Base-by-base conservation (phyloP, 495 filamentous ascomycete species). In the Lophiostoma macrostomum region DNA sequence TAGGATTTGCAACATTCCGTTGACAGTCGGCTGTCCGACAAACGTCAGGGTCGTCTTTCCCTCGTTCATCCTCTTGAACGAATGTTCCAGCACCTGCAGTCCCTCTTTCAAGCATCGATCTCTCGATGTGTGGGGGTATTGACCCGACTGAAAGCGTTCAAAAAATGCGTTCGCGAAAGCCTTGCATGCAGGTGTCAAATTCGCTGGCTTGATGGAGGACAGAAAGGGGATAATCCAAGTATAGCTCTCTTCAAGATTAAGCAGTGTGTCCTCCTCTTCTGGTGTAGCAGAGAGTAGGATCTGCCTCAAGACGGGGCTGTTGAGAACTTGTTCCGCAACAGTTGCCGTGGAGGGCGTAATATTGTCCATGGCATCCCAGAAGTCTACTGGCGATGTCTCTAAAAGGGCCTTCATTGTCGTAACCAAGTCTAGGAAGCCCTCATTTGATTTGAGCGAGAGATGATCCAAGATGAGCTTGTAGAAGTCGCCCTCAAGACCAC, bases 351-450 rank as follows among this genome's bases (percentile, higher is more conserved):
- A 46, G 5, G 88, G 84, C 1, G 85, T 85, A 37, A 90, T 86
- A 13, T 84, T 76, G 25, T 86, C 85, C 73, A 89, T 86, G 1
- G 88, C 86, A 56, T 85, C 83, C 90, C 90, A 95, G 60, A 95
- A 94, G 49, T 86, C 84, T 35, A 76, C 77, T 0, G 87, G 78
- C 0, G 87, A 84, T 50, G 86, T 86, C 49, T 82, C 78, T 35
- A 96, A 70, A 12, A 95, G 74, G 8, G 67, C 73, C 24, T 77
- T 75, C 40, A 93, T 80, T 0, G 81, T 80, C 50, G 81, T 77
- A 23, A 93, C 62, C 4, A 90, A 69, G 55, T 81, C 71, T 10
- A 74, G 68, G 40, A 94, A 71, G 10, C 81, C 76, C 2, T 76
- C 73, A n/a, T n/a, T n/a, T 1, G 76, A 80, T 36, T 80, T 73